Base-by-base conservation (phyloP, 2,329 filamentous ascomycete genomes). In the Sporothrix euskadiensis region DNA sequence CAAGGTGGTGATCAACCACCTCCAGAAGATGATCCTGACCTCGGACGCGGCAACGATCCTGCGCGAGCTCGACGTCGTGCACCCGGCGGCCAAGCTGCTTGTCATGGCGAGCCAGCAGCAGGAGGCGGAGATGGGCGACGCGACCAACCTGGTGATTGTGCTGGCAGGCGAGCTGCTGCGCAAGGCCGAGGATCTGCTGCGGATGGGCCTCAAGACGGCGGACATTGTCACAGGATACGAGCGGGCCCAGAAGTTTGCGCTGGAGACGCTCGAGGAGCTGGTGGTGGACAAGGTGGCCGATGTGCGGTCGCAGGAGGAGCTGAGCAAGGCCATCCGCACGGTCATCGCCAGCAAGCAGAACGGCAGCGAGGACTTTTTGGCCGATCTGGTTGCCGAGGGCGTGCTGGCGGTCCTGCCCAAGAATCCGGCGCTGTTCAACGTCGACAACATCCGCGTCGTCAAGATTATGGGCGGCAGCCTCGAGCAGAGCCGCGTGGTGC, bases 51-150 rank as follows among this genome's bases (percentile, higher is more conserved):
- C 96, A 77, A 98, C 96, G 59, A 99, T 99, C 81, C 88, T 99
- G 78, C 92, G 94, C 80, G 97, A 99, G 85, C 90, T 99, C 82
- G 96, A 99, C 80, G 96, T 99, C 76, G 94, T 99, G 73, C 96
- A 99, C 85, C 96, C 97, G 76, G 96, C 96, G 73, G 97, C 96
- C 70, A 99, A 99, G 86, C 88, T 99, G 77, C 86, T 99, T 71
- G 96, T 99, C 79, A 99, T 99, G 97, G 95, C 96, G 75, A 95
- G 92, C 82, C 96, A 99, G 84, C 96, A 99, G 85, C 97, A 99
- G 84, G 97, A 99, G 83, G 90, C 94, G 57, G 96, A 99, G 89
- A 97, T 99, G 93, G 96, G 96, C 74, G 97, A 99, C 84, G 96
- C 93, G 73, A 99, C 96, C 74, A 99, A 99, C 84, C 85, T 99